Conservation (phyloP, 2,329 filamentous ascomycete genomes). For the Akanthomyces lecanii region DNA sequence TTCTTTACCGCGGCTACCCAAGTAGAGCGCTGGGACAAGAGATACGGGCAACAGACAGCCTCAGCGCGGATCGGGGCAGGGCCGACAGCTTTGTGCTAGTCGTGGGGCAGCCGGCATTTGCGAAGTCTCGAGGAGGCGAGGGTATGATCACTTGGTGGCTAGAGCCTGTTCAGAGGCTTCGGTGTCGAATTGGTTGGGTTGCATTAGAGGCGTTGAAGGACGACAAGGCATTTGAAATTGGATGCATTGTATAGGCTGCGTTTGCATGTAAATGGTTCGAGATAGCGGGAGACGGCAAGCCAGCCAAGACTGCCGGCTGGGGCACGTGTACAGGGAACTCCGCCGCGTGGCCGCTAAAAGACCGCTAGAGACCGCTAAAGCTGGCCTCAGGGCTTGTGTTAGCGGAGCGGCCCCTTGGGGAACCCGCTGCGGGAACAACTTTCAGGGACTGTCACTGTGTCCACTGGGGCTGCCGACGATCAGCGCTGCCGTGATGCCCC, state of each 20-base stretch:
- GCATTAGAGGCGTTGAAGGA: neutral
- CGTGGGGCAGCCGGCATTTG: neutral
- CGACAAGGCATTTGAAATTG: neutral
- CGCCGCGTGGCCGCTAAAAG: neutral
- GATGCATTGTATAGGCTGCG: neutral
- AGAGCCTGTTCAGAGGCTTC: neutral
- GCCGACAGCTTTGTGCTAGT: neutral
- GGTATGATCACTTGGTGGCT: neutral
- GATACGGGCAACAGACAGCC: neutral
- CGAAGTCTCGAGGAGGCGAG: neutral
- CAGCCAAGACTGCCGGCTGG: neutral
- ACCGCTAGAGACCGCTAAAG: neutral
- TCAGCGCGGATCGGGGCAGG: neutral
- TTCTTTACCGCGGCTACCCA: conserved; percentile 7
- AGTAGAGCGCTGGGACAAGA: neutral
- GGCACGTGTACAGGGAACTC: conserved; percentile 3
- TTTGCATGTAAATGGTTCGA: neutral
- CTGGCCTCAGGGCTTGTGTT: neutral
- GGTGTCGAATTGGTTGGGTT: neutral
- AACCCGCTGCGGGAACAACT: neutral
- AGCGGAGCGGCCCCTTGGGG: neutral
- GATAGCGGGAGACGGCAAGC: neutral
- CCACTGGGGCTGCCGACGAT: too few species aligned
- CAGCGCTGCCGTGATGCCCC: too few species aligned
- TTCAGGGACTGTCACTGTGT: neutral